A percentile compares a stretch with the other conserved stretches of the same genome.
Conservation (phyloP, 169 alveolate species). For the Babesia divergens region DNA sequence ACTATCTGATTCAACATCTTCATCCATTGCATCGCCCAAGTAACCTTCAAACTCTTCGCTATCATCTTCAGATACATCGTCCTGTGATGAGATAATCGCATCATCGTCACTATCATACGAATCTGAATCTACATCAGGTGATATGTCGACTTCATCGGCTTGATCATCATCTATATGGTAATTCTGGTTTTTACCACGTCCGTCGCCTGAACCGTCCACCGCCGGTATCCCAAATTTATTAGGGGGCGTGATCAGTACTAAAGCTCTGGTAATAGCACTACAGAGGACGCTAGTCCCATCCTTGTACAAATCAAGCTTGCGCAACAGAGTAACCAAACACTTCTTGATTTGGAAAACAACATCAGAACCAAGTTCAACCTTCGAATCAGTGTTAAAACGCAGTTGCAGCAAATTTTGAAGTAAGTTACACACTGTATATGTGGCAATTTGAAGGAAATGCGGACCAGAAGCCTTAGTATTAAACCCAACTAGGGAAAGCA, state of each 20-base stretch:
- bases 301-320: constrained; percentile 25
- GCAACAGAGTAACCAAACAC: constrained; percentile 3
- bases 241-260: constrained; percentile 47
- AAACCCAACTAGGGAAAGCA: constrained; percentile 21
- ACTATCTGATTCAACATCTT: constrained; percentile 50
- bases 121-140: constrained; percentile 58
- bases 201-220: constrained; percentile 17
- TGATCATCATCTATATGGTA: not conserved
- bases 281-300: constrained; percentile 35
- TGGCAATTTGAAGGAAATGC: constrained; percentile 18
- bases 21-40: constrained; percentile 60
- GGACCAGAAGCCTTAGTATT: constrained; percentile 27
- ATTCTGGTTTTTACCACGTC: not conserved
- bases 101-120: constrained; percentile 53
- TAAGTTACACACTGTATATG: constrained; percentile 43
- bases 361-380: constrained; percentile 12
- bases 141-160: constrained; percentile 60
- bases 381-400: constrained; percentile 7
- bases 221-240: constrained; percentile 24
- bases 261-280: constrained; percentile 23
- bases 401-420: constrained; percentile 50
- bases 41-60: constrained; percentile 56
- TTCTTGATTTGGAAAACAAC: constrained; percentile 32
- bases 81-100: constrained; percentile 58
- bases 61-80: constrained; percentile 46